These are phyloP conservation scores for Irpex sp. DNA, from an alignment of 1,284 basidiomycete genomes.

Conservation along the genomic window DNA sequence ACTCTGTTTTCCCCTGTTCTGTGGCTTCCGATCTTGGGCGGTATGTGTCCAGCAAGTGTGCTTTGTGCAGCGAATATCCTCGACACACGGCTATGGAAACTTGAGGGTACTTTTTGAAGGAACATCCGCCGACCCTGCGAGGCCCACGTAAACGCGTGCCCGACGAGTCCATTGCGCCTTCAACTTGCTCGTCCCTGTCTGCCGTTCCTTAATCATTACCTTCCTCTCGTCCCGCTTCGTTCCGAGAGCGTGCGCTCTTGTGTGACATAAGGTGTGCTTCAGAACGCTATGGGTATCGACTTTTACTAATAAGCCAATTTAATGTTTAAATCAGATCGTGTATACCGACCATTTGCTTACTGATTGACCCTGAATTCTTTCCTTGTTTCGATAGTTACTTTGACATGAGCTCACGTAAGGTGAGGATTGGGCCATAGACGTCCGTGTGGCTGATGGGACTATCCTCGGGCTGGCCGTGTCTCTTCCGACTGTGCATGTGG, in stretches of 20 bases:
- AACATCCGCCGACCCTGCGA: no score
- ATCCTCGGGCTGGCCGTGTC: neutral
- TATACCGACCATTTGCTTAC: neutral
- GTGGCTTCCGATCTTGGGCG: neutral
- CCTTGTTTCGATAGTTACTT: constrained; percentile 1
- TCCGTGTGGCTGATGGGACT: neutral
- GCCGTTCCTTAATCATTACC: neutral
- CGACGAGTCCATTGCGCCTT: no score
- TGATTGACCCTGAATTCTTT: constrained; percentile 10
- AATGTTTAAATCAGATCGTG: neutral
- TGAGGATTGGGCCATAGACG: constrained; percentile 3
- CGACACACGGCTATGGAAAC: no score
- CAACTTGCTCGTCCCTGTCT: no score
- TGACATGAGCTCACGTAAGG: constrained; percentile 6
- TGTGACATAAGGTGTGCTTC: neutral
- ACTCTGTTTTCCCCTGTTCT: neutral
- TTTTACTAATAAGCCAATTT: neutral
- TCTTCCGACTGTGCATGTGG: neutral
- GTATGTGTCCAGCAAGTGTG: neutral
- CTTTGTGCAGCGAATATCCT: neutral
- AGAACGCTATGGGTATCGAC: neutral
- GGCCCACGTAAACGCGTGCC: no score
- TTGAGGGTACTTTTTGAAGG: no score
- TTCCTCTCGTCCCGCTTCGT: neutral
- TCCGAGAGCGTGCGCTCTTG: neutral